Conservation (phyloP, 2,329 filamentous ascomycete species). For the Colletotrichum sp. region DNA sequence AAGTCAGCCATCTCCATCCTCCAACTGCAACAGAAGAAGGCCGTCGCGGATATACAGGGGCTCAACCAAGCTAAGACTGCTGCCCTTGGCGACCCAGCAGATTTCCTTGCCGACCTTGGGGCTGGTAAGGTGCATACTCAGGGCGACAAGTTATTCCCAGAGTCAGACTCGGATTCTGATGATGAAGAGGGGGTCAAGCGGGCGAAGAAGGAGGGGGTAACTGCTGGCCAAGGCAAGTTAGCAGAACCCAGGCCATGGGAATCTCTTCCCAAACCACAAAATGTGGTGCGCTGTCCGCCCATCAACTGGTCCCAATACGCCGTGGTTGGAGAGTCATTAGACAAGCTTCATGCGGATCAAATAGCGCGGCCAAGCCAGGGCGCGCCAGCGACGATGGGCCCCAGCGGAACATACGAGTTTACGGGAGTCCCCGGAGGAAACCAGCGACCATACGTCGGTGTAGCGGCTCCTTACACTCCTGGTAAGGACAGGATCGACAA, state of each 20-base stretch:
- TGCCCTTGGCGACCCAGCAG: conserved; percentile 72
- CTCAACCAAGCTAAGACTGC: conserved; percentile 73
- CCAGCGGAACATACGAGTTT: conserved; percentile 56
- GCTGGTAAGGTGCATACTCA: conserved; percentile 60
- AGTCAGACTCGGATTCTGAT: conserved; percentile 24
- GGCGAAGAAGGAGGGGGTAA: neutral
- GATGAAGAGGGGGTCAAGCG: conserved; percentile 31
- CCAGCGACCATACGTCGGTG: conserved; percentile 51
- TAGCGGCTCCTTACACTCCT: conserved; percentile 63
- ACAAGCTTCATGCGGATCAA: conserved; percentile 85
- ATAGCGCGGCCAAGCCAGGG: conserved; percentile 65
- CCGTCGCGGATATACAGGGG: conserved; percentile 73
- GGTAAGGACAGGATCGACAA: conserved; percentile 52
- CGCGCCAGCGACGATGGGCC: conserved; percentile 46
- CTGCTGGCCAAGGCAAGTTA: neutral
- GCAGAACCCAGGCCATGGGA: conserved; percentile 51
- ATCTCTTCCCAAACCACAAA: conserved; percentile 76
- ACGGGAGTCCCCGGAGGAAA: conserved; percentile 40
- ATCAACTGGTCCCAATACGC: conserved; percentile 97
- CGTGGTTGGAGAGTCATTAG: conserved; percentile 82
- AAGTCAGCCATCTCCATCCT: conserved; percentile 85
- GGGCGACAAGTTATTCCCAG: conserved; percentile 30
- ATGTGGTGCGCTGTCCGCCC: conserved; percentile 82
- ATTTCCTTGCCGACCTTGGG: conserved; percentile 71
- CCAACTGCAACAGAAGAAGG: conserved; percentile 83